Evolutionary conservation across 2,329 filamentous ascomycete genomes (phyloP).

Genomic region (Alternaria dauci): DNA sequence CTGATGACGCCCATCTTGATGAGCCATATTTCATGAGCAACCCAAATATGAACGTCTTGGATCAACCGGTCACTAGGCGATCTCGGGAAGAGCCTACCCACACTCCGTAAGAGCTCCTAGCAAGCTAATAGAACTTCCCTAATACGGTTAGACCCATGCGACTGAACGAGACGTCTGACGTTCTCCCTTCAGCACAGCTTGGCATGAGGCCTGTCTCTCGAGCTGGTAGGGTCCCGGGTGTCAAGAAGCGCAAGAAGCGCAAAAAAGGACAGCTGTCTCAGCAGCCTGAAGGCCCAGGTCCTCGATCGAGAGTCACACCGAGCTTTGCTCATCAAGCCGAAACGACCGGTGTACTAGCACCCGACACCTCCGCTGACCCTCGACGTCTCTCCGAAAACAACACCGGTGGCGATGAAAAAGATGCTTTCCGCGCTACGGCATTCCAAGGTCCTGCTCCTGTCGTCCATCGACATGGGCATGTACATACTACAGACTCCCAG

Average conservation of each 20-base stretch:
- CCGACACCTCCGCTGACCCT: background rate
- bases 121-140: background rate
- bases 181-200: slow-evolving; percentile 2
- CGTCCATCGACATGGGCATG: background rate
- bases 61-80: background rate
- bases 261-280: slow-evolving; percentile 6
- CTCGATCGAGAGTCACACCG: background rate
- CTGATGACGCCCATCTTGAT: background rate
- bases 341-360: background rate
- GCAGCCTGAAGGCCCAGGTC: slow-evolving; percentile 5
- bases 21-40: background rate
- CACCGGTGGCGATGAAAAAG: background rate
- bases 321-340: background rate
- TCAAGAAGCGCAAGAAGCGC: slow-evolving; percentile 8
- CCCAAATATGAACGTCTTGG: background rate
- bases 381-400: background rate
- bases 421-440: background rate
- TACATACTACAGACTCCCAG: background rate
- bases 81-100: background rate
- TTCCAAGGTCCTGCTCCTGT: background rate
- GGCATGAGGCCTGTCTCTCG: background rate
- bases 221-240: background rate
- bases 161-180: background rate
- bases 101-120: background rate
- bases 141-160: background rate